Evolutionary conservation across 2,329 filamentous ascomycete genomes (phyloP).

Genomic region (Cadophora luteo-olivacea): DNA sequence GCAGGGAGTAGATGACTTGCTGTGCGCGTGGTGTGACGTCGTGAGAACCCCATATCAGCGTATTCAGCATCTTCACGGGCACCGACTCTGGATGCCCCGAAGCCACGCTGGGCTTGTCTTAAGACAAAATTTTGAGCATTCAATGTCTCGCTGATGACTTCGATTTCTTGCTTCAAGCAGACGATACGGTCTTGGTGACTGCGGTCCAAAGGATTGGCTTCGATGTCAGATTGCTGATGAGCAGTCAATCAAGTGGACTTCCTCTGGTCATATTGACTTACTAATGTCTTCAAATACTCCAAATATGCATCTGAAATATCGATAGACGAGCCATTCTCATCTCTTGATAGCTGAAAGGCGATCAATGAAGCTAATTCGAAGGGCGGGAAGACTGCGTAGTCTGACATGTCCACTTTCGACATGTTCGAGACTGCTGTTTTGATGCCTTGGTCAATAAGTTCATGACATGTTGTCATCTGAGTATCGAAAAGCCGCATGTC

Average conservation of each 20-base stretch:
- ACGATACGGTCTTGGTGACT: slow-evolving; percentile 35
- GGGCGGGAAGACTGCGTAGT: slow-evolving; percentile 32
- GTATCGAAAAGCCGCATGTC: slow-evolving; percentile 29
- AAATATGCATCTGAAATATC: slow-evolving; percentile 33
- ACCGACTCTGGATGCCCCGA: slow-evolving; percentile 6
- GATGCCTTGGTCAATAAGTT: slow-evolving; percentile 29
- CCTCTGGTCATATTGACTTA: slow-evolving; percentile 15
- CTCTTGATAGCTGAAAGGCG: slow-evolving; percentile 31
- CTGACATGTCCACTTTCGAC: slow-evolving; percentile 23
- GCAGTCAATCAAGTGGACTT: background rate
- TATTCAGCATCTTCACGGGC: slow-evolving; percentile 17
- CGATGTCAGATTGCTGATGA: slow-evolving; percentile 32
- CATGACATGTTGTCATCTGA: slow-evolving; percentile 24
- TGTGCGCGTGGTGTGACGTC: background rate
- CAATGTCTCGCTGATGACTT: slow-evolving; percentile 34
- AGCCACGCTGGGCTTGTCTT: slow-evolving; percentile 16
- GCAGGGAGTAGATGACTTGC: background rate
- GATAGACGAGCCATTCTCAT: slow-evolving; percentile 22
- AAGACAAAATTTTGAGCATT: slow-evolving; percentile 28
- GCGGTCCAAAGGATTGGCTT: slow-evolving; percentile 33
- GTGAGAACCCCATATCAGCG: background rate
- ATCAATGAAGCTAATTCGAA: slow-evolving; percentile 36
- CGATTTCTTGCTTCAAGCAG: slow-evolving; percentile 36
- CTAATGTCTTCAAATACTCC: slow-evolving; percentile 34
- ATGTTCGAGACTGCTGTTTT: slow-evolving; percentile 25